A percentile compares a stretch with the other conserved stretches of the same genome.
Evolutionary conservation across 306 rosid genomes (phyloP).

Genomic region (Cucumis cinereus): DNA sequence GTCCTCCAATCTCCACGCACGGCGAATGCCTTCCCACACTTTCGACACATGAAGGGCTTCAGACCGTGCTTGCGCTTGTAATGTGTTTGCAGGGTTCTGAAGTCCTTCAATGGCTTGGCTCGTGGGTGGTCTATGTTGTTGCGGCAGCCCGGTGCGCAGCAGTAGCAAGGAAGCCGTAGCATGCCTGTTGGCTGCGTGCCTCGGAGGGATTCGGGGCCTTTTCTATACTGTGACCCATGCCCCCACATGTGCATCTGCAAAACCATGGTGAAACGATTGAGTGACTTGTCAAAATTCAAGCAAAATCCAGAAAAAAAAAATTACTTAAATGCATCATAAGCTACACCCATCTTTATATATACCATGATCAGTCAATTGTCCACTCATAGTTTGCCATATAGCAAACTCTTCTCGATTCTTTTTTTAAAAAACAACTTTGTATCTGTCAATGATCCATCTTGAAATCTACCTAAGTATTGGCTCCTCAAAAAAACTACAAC

Average conservation of each 20-base stretch:
- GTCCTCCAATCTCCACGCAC: slow-evolving; percentile 97
- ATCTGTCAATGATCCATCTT: too few relatives aligned
- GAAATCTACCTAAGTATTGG: too few relatives aligned
- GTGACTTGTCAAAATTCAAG: neutral
- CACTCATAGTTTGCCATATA: too few relatives aligned
- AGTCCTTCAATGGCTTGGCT: slow-evolving; percentile 81
- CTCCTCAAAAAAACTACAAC: neutral
- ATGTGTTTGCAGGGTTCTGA: slow-evolving; percentile 93
- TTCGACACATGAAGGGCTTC: slow-evolving; percentile 90
- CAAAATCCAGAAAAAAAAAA: too few relatives aligned
- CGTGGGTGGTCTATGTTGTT: slow-evolving; percentile 93
- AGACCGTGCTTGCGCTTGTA: slow-evolving; percentile 96
- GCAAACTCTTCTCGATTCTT: too few relatives aligned
- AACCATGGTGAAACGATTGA: neutral
- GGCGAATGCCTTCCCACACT: slow-evolving; percentile 91
- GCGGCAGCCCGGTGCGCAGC: slow-evolving; percentile 90
- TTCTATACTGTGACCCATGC: slow-evolving; percentile 95
- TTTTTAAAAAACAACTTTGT: too few relatives aligned
- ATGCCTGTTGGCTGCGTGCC: slow-evolving; percentile 97
- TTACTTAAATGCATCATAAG: too few relatives aligned
- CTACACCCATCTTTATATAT: too few relatives aligned
- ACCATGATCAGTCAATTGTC: too few relatives aligned
- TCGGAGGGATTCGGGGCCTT: slow-evolving; percentile 92
- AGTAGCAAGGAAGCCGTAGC: slow-evolving; percentile 90
- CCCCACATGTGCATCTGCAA: slow-evolving; percentile 99